Evolutionary conservation across 2,329 filamentous ascomycete genomes (phyloP), one percentile per base, ranked within the genome.

Genomic region (Pseudogymnoascus sp.): DNA sequence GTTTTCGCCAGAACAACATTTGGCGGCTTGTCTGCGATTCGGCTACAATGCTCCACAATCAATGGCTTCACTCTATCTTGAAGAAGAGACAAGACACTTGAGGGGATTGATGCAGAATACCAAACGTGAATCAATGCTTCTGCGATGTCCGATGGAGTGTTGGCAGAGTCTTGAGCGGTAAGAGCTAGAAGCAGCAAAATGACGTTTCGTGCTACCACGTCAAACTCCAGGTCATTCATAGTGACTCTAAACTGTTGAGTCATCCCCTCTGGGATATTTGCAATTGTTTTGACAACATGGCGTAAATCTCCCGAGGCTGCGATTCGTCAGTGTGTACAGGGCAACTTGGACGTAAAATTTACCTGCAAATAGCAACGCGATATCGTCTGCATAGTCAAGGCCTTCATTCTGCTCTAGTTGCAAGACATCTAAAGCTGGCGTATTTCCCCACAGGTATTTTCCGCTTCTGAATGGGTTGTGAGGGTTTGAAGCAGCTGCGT

Each of bases 391-490:
- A 65, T 66, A 66, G 12, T 40, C 53, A 16, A 62, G 12, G 11
- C 66, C 65, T 35, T 67, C 65, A 46, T 68, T 68, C 14, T 14
- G 40, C 11, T 50, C 61, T 5, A 67, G 56, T 11, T 67, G 59
- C 2, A 68, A 41, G 33, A 68, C 59, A 63, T 68, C 66, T 4
- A 67, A 5, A 12, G 66, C 65, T 22, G 65, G 66, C 5, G 41
- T 66, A 22, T 67, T 68, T 28, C 66, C 66, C 66, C 66, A 67
- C 6, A 68, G 28, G 37, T 65, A 64, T 62, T 66, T 68, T 14
- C 11, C 61, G 6, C 59, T 61, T 61, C 66, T 63, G 28, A 64
- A 63, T 24, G n/a, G 6, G 12, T 50, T 63, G 14, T 63, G 62
- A 22, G 28, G 12, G 3, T 28, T 61, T 26, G 37, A 28, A 33